Percentiles rank a stretch among this genome's conserved stretches.
phyloP scores from a whole-genome alignment of 148 eudicot species.

The Rhododendron mucronatum region DNA sequence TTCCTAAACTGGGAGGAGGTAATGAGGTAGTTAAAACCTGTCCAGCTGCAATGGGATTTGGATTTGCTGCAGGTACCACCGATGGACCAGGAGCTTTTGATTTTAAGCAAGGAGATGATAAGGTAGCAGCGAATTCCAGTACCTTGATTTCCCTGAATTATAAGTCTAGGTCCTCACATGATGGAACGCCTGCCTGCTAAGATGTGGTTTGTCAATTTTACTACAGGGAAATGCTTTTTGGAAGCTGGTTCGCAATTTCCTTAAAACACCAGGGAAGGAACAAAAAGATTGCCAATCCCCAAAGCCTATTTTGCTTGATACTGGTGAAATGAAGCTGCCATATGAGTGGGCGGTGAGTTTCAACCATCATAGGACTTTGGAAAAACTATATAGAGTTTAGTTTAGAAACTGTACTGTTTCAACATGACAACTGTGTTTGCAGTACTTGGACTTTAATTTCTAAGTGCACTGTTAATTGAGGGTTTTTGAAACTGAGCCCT shows the following conservation, averaged over 20 bases:
- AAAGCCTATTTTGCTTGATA: constrained; percentile 85
- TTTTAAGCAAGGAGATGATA: constrained; percentile 86
- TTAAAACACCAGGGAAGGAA: constrained; percentile 65
- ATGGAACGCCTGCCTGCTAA: background rate
- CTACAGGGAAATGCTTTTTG: constrained; percentile 87
- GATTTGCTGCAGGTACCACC: constrained; percentile 97
- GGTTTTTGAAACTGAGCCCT: background rate
- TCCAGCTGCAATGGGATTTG: constrained; percentile 97
- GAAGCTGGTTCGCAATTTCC: constrained; percentile 68
- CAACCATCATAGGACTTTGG: background rate
- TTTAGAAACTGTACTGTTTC: background rate
- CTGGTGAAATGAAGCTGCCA: constrained; percentile 92
- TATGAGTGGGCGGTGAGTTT: constrained; percentile 98
- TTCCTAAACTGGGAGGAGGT: constrained; percentile 54
- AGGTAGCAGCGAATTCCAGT: constrained; percentile 29
- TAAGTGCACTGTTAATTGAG: background rate
- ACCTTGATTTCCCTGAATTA: background rate
- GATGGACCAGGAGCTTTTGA: constrained; percentile 99
- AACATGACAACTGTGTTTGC: background rate
- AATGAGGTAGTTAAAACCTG: constrained; percentile 66
- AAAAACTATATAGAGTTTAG: background rate
- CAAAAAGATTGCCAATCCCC: constrained; percentile 75
- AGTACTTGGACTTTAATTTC: background rate
- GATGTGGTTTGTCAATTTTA: constrained; percentile 3
- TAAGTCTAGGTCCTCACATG: background rate